A percentile compares a stretch with the other conserved stretches of the same genome.
These are phyloP conservation scores for Secale cereale DNA, from an alignment of 176 grass and related monocot genomes.

Conservation along the genomic window DNA sequence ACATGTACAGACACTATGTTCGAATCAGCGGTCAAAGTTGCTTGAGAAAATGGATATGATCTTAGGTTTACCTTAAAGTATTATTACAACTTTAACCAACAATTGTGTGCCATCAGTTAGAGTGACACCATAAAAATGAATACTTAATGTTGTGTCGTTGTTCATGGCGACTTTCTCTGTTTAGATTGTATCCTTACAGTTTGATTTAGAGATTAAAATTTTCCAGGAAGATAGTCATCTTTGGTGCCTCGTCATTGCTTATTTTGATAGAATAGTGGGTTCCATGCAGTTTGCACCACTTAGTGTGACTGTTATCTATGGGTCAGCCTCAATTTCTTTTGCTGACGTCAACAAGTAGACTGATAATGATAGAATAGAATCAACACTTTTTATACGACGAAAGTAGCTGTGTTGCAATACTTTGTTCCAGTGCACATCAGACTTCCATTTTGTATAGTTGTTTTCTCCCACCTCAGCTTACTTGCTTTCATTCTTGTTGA, in stretches of 20 bases:
- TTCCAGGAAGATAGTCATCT: background rate
- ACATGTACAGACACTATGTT: background rate
- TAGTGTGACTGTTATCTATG: background rate
- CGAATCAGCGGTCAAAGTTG: background rate
- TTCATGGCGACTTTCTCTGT: background rate
- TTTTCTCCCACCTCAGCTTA: background rate
- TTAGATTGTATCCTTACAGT: background rate
- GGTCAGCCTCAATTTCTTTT: background rate
- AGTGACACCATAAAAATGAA: background rate
- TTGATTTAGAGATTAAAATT: background rate
- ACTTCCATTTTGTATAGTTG: background rate
- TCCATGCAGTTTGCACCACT: background rate
- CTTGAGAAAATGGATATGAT: background rate
- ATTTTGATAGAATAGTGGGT: background rate
- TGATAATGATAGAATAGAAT: background rate
- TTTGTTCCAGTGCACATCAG: background rate
- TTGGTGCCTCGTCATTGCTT: background rate
- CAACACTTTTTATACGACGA: background rate
- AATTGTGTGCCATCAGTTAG: background rate
- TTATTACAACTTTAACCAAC: background rate
- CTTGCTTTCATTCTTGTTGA: conserved; percentile 16
- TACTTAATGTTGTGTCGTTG: background rate
- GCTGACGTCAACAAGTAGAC: background rate
- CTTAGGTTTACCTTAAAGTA: background rate
- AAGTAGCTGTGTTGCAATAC: background rate